Conservation (phyloP, 768 basidiomycete genomes). For the Dioszegia hungarica region DNA sequence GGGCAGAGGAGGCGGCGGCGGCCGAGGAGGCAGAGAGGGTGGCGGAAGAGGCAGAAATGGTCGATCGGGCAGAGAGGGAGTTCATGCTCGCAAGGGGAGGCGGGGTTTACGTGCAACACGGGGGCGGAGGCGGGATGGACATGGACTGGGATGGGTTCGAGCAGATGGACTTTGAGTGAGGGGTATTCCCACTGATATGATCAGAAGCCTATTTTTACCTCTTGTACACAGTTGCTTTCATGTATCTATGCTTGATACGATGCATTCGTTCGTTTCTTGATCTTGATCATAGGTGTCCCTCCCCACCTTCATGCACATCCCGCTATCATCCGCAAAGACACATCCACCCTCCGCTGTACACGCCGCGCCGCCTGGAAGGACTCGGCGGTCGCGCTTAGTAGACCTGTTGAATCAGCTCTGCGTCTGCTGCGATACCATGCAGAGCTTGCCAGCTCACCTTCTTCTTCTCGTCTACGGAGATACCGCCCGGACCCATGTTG, state of each 20-base stretch:
- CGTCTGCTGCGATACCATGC: background rate
- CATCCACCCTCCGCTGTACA: background rate
- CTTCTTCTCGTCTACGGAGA: conserved; percentile 99
- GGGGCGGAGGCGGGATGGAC: conserved; percentile 14
- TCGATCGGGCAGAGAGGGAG: conserved; percentile 20
- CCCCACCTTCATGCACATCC: background rate
- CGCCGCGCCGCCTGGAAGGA: too few relatives aligned
- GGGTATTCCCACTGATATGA: background rate
- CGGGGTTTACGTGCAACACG: background rate
- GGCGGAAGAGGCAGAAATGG: conserved; percentile 24
- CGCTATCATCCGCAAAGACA: background rate
- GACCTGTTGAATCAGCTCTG: background rate
- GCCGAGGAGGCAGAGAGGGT: conserved; percentile 31
- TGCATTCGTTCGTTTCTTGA: conserved; percentile 2
- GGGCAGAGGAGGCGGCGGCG: conserved; percentile 25
- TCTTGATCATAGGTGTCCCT: background rate
- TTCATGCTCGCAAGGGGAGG: too few relatives aligned
- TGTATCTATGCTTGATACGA: background rate
- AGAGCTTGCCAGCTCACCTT: conserved; percentile 57
- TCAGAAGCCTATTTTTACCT: background rate
- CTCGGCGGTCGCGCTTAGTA: background rate
- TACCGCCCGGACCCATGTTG: conserved; percentile 96
- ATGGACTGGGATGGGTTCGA: conserved; percentile 30
- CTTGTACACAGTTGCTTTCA: background rate
- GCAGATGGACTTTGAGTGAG: conserved; percentile 31